phyloP scores from a whole-genome alignment of 78 protist genomes.

The Dictyostelium intermedium region DNA sequence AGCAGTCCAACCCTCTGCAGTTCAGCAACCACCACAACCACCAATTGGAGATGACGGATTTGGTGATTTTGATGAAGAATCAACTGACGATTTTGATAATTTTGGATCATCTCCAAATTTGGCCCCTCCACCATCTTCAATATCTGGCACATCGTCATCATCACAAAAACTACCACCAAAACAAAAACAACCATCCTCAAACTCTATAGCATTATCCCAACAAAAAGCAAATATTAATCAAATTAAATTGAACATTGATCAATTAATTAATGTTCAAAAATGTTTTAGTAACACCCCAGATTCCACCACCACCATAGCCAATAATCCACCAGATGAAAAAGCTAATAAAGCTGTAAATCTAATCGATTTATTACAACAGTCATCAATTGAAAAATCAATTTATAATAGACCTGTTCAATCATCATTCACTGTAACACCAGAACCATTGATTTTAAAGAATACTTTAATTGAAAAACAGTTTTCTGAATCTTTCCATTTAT shows the following conservation, averaged over 20 bases:
- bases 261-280: background rate
- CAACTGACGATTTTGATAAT: constrained; percentile 8
- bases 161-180: background rate
- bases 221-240: background rate
- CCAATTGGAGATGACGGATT: background rate
- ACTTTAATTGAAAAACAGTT: constrained; percentile 38
- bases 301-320: background rate
- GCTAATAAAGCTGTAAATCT: background rate
- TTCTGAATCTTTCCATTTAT: constrained; percentile 24
- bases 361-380: constrained; percentile 8
- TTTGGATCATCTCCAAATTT: background rate
- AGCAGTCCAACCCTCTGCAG: background rate
- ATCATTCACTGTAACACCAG: constrained; percentile 28
- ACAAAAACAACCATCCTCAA: background rate
- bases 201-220: background rate
- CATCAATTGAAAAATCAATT: constrained; percentile 12
- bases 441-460: constrained; percentile 34
- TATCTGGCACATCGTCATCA: background rate
- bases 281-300: background rate
- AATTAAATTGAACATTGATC: background rate
- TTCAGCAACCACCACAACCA: background rate
- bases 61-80: constrained; percentile 2
- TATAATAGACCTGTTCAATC: constrained; percentile 41
- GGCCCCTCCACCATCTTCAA: background rate
- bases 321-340: background rate